A percentile compares a stretch with the other conserved stretches of the same genome.
phyloP scores from a whole-genome alignment of 805 yeast genomes.

The Candida sanyiensis region DNA sequence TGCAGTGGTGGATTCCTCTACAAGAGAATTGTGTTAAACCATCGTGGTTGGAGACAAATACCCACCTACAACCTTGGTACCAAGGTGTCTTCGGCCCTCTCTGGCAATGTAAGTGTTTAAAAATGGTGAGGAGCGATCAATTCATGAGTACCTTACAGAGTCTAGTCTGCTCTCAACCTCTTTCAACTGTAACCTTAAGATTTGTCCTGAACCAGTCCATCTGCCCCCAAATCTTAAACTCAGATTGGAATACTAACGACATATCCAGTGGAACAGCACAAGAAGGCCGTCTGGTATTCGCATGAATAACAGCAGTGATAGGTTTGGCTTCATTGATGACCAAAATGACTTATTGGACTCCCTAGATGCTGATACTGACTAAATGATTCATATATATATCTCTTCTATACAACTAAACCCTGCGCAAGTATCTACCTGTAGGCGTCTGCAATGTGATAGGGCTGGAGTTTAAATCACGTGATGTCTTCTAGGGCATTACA shows the following conservation, averaged over 20 bases:
- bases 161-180: no score
- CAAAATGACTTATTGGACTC: slow-evolving; percentile 37
- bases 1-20: slow-evolving; percentile 38
- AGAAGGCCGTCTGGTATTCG: slow-evolving; percentile 15
- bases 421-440: not conserved
- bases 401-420: not conserved
- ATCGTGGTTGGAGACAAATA: slow-evolving; percentile 32
- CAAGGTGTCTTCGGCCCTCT: slow-evolving; percentile 23
- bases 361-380: slow-evolving; percentile 28
- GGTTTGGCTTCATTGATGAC: slow-evolving; percentile 34
- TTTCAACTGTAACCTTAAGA: no score
- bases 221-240: no score
- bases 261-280: slow-evolving; percentile 14
- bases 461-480: slow-evolving; percentile 2
- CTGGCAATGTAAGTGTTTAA: slow-evolving; percentile 24
- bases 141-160: no score
- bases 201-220: no score
- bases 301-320: slow-evolving; percentile 24
- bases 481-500: not conserved
- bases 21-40: slow-evolving; percentile 30
- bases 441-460: no score
- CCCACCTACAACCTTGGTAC: slow-evolving; percentile 26
- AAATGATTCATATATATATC: not conserved
- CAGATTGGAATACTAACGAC: slow-evolving; percentile 13
- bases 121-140: not conserved